Evolutionary conservation across 305 asterid species (phyloP).

Genomic region (Caryopteris hybrid): DNA sequence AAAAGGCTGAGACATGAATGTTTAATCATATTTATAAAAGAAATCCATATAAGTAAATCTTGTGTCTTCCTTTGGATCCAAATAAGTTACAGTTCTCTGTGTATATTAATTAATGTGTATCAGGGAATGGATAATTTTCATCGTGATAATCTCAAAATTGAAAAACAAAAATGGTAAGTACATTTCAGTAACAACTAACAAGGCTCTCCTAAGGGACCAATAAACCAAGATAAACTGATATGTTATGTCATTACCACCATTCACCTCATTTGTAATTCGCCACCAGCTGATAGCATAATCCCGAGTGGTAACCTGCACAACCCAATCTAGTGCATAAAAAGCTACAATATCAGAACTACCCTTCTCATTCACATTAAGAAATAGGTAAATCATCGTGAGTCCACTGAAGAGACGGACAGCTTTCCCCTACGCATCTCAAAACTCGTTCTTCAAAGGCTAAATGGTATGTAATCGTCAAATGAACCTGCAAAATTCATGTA

Average conservation of each 20-base stretch:
- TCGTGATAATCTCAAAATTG: no score
- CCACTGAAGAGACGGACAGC: background rate
- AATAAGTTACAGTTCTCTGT: no score
- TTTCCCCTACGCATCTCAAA: slow-evolving; percentile 2
- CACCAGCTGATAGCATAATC: background rate
- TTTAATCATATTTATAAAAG: no score
- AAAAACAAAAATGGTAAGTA: no score
- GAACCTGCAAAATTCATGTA: slow-evolving; percentile 19
- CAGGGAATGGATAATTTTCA: no score
- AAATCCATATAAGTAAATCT: no score
- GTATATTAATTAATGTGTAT: no score
- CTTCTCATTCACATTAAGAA: background rate
- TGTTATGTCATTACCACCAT: no score
- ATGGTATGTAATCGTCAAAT: slow-evolving; percentile 10
- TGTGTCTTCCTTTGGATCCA: no score
- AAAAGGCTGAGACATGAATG: no score
- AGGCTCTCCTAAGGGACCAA: background rate
- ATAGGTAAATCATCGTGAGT: background rate
- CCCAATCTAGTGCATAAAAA: background rate
- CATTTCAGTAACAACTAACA: background rate
- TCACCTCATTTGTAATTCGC: no score
- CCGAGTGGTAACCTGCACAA: background rate
- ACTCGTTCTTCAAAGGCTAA: background rate
- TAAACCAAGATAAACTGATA: background rate
- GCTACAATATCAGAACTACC: no score